Evolutionary conservation across 495 filamentous ascomycete species (phyloP), one percentile per base, ranked within the genome.

Genomic region (Aspergillus homomorphus): DNA sequence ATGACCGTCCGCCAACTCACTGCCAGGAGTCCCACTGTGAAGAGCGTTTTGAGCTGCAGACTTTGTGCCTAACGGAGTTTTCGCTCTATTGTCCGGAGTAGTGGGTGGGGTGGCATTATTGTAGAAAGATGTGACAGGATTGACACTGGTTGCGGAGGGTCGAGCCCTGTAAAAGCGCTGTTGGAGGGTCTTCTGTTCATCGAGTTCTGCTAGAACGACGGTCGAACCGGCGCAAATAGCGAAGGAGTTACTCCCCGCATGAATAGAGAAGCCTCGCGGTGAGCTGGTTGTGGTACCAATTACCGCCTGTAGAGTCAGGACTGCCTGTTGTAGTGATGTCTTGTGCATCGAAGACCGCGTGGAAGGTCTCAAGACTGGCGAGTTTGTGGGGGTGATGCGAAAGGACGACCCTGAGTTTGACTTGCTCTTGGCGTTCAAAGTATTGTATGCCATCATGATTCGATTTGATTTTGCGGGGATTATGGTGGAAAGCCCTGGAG

Each of bases 161-260:
- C 89, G 82, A 28, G 92, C 95, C 70, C 91, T 81, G 74, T 91
- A 97, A 70, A 97, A 95, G 51, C 91, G 86, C 69, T 98, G 95
- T 45, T 79, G 84, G 58, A 91, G 80, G 33, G 84, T 82, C 26
- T 81, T 74, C 24, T 89, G 79, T 42, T 88, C 86, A 55, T 91
- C 86, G 23, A 96, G 74, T 58, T 88, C 84, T 9, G 90, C 88
- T n/a, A 98, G 82, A 0, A 98, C 90, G 18, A 89, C 94, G n/a
- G 90, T 89, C 15, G 91, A 93, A 43, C 94, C 95, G 10, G 94
- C 94, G 59, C 90, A 92, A 70, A 92, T 90, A 23, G 90, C 92
- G 68, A 98, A 96, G 42, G 81, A 82, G 59, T 76, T 74, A 51
- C 81, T 84, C 30, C 87, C 84, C 16, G 87, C 79, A 49, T 91